Base-by-base conservation (phyloP, 1,139 yeast species). In the Nakaseomyces kungkrabaensis region DNA sequence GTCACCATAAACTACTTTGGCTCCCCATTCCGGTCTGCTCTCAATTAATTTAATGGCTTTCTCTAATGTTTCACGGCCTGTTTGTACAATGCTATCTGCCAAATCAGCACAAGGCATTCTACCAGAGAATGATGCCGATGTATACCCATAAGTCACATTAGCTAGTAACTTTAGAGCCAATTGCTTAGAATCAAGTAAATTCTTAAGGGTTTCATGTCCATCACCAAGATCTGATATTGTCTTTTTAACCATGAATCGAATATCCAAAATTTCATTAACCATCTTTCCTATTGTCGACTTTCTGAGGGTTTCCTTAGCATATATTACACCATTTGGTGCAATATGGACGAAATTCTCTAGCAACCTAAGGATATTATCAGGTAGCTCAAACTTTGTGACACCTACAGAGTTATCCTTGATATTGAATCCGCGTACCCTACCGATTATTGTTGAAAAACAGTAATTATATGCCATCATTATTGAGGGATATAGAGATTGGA, bases 81-180 rank as follows among this genome's bases (percentile, higher is more conserved):
- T 82, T 29, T 92, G 81, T 0, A 92, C 98, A 62, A 92, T 88
- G 9, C 95, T 85, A 68, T 92, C 98, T 0, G 98, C 96, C 33
- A 92, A 76, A 63, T 89, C 97, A 0, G 95, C 81, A 59, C 94
- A 87, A 0, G 98, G 98, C 98, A 92, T 92, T 55, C 98, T 72
- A 0, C 98, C 98, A 34, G 96, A 88, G 61, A 83, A 92, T 0
- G 96, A 80, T 0, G 98, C 98, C 0, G 97, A 85, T 0, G 97
- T 77, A 62, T 92, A 92, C 0, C 98, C 98, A 69, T 92, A 92
- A 0, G 97, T 90, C 13, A 92, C 98, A 66, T 89, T 90, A 1
- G 98, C 97, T 49, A 90, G 83, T 52, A 92, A 70, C 61, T 92
- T 92, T 53, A 92, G 69, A 0, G 97, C 98, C 43, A 87, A 66